A percentile compares a stretch with the other conserved stretches of the same genome.
phyloP scores from a whole-genome alignment of 2,329 filamentous ascomycete genomes.

The Aspergillus texensis region DNA sequence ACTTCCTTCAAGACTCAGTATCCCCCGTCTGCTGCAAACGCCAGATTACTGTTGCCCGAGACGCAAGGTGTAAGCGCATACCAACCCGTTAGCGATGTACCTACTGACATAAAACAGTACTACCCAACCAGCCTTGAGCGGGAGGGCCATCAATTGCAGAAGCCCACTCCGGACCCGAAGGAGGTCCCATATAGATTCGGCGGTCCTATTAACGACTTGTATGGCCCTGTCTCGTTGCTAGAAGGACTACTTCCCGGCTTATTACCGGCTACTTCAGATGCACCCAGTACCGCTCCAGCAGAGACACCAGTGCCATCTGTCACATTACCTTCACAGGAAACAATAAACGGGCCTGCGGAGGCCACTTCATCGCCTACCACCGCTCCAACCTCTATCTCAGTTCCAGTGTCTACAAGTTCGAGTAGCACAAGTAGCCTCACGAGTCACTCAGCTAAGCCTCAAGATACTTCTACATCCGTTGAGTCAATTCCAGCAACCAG shows the following conservation, averaged over 20 bases:
- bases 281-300: slow-evolving; percentile 4
- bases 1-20: slow-evolving; percentile 38
- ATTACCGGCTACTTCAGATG: not conserved
- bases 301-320: not conserved
- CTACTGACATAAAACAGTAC: slow-evolving; percentile 26
- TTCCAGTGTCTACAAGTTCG: not conserved
- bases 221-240: slow-evolving; percentile 15
- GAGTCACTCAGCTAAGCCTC: not conserved
- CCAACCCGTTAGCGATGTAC: not conserved
- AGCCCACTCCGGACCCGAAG: slow-evolving; percentile 29
- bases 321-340: not conserved
- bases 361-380: not conserved
- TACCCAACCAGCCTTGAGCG: slow-evolving; percentile 35
- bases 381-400: not conserved
- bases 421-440: not conserved
- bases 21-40: slow-evolving; percentile 32
- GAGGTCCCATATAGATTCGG: slow-evolving; percentile 15
- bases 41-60: slow-evolving; percentile 30
- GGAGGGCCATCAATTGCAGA: slow-evolving; percentile 32
- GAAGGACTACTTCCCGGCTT: slow-evolving; percentile 13
- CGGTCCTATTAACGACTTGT: slow-evolving; percentile 20
- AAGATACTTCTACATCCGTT: not conserved
- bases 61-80: slow-evolving; percentile 35
- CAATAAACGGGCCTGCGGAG: not conserved
- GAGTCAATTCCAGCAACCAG: not conserved